Evolutionary conservation across 225 moss, liverwort and hornwort genomes (phyloP).

Genomic region (Rhytidiadelphus loreus): DNA sequence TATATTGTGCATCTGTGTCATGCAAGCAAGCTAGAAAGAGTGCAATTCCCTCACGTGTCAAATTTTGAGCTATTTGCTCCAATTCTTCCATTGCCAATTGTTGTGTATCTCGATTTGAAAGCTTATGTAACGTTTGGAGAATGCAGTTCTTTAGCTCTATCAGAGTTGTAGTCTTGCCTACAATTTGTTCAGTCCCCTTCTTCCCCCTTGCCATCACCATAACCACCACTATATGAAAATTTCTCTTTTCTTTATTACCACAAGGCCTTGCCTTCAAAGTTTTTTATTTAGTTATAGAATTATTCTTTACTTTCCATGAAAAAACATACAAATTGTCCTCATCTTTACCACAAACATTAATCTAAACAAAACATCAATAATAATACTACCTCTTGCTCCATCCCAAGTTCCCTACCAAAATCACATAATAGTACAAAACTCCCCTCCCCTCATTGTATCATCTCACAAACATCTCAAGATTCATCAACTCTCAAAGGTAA

Average conservation of each 20-base stretch:
- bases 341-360: not conserved
- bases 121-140: constrained; percentile 62
- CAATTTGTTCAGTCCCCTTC: not conserved
- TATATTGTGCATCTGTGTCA: constrained; percentile 81
- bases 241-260: not conserved
- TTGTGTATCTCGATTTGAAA: constrained; percentile 81
- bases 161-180: constrained; percentile 15
- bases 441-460: not conserved
- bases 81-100: constrained; percentile 83
- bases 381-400: not conserved
- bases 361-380: not conserved
- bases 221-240: not conserved
- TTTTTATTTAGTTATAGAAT: not conserved
- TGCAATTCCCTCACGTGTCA: constrained; percentile 55
- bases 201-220: not conserved
- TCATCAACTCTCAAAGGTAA: not conserved
- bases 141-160: constrained; percentile 76
- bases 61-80: constrained; percentile 47
- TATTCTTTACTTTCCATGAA: not conserved
- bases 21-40: constrained; percentile 68
- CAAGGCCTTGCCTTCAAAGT: not conserved
- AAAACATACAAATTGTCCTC: not conserved
- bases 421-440: not conserved
- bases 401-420: not conserved
- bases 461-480: not conserved